Percentiles rank a stretch among this genome's conserved stretches.
Evolutionary conservation across 2,329 filamentous ascomycete genomes (phyloP).

Genomic region (Colletotrichum liriopes): DNA sequence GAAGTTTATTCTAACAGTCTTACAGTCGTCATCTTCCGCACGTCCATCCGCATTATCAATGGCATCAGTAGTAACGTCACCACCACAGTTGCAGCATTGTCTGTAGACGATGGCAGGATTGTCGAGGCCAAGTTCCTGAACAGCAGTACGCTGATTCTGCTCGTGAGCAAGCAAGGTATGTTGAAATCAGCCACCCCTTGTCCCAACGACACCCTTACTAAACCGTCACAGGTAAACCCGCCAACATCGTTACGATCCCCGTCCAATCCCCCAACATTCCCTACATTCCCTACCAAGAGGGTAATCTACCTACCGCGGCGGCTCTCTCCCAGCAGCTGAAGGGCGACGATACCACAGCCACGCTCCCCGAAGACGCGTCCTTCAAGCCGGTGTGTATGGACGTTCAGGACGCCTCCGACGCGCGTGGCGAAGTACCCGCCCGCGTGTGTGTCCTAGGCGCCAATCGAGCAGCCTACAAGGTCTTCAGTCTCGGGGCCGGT

Average conservation of each 20-base stretch:
- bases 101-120: slow-evolving; percentile 61
- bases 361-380: slow-evolving; percentile 46
- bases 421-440: slow-evolving; percentile 63
- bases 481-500: slow-evolving; percentile 57
- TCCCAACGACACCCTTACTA: slow-evolving; percentile 1
- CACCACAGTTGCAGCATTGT: slow-evolving; percentile 58
- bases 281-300: slow-evolving; percentile 56
- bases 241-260: slow-evolving; percentile 54
- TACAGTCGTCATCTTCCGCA: slow-evolving; percentile 70
- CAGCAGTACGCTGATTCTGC: slow-evolving; percentile 72
- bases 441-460: slow-evolving; percentile 67
- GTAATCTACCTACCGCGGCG: slow-evolving; percentile 24
- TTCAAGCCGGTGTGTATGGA: slow-evolving; percentile 67
- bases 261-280: slow-evolving; percentile 54
- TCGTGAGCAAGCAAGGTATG: slow-evolving; percentile 64
- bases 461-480: slow-evolving; percentile 63
- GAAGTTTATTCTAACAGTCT: slow-evolving; percentile 47
- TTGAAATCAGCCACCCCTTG: slow-evolving; percentile 1
- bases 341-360: neutral
- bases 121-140: slow-evolving; percentile 79
- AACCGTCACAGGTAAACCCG: slow-evolving; percentile 46
- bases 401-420: slow-evolving; percentile 60
- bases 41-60: slow-evolving; percentile 67
- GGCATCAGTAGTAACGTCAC: slow-evolving; percentile 68
- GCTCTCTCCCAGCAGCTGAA: slow-evolving; percentile 3